Evolutionary conservation across 139 green algal genomes (phyloP).

Genomic region (Nannochloris sp.): DNA sequence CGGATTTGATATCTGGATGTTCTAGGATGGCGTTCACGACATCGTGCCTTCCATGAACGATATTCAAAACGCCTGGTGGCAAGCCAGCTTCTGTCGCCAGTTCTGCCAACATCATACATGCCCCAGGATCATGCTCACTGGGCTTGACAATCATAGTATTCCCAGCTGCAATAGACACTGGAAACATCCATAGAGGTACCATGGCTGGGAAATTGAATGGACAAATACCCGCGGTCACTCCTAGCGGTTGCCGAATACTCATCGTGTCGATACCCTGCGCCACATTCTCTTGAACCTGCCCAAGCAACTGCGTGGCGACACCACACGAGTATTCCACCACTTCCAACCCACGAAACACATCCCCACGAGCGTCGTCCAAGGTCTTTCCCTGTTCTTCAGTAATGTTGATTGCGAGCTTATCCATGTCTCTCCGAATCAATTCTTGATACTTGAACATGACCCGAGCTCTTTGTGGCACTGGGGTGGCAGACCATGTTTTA

Average conservation of each 20-base stretch:
- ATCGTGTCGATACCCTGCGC: constrained; percentile 88
- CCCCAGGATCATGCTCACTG: constrained; percentile 71
- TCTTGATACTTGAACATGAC: constrained; percentile 86
- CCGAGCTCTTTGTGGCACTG: constrained; percentile 59
- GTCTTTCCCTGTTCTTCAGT: constrained; percentile 96
- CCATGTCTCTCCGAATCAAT: constrained; percentile 82
- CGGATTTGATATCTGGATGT: constrained; percentile 80
- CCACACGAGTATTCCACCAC: constrained; percentile 87
- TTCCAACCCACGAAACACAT: constrained; percentile 94
- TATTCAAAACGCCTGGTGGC: constrained; percentile 32
- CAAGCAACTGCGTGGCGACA: constrained; percentile 62
- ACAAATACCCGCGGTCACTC: constrained; percentile 86
- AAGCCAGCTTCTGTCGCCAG: constrained; percentile 60
- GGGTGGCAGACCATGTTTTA: constrained; percentile 63
- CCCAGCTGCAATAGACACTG: constrained; percentile 60
- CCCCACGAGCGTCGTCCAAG: constrained; percentile 77
- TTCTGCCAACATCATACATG: constrained; percentile 72
- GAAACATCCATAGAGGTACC: constrained; percentile 82
- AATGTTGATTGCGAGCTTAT: constrained; percentile 72
- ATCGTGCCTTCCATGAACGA: constrained; percentile 79
- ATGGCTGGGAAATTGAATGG: constrained; percentile 97
- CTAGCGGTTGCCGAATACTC: constrained; percentile 81
- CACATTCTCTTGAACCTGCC: constrained; percentile 84
- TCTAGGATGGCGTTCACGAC: constrained; percentile 86
- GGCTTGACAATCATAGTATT: constrained; percentile 90